Evolutionary conservation across 1,284 basidiomycete genomes (phyloP).

Genomic region (Coniferiporia weirii): DNA sequence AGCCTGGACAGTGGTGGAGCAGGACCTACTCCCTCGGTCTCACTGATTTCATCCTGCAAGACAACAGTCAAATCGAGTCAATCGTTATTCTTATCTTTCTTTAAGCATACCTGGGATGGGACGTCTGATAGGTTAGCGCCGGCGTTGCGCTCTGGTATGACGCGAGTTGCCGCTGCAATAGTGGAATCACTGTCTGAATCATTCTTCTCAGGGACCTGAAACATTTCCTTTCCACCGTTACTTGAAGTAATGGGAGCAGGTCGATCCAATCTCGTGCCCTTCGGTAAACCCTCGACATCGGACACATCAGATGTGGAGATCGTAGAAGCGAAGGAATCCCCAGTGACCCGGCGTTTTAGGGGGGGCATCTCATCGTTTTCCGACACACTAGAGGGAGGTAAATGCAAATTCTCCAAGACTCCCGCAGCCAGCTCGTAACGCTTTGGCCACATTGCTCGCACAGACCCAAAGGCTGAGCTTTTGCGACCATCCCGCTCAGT

Average conservation of each 20-base stretch:
- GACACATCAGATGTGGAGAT: constrained; percentile 54
- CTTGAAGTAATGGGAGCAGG: constrained; percentile 6
- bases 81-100: background rate
- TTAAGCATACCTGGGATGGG: constrained; percentile 25
- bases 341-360: constrained; percentile 41
- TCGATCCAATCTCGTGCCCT: background rate
- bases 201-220: constrained; percentile 30
- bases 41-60: constrained; percentile 1
- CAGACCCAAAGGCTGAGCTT: constrained; percentile 58
- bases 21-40: constrained; percentile 14
- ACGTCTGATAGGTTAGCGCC: constrained; percentile 18
- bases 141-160: constrained; percentile 27
- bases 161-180: constrained; percentile 65
- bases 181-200: constrained; percentile 85
- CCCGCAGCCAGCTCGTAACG: constrained; percentile 44
- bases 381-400: constrained; percentile 64
- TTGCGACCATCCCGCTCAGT: constrained; percentile 47
- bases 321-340: constrained; percentile 53
- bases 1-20: constrained; percentile 52
- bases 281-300: constrained; percentile 34
- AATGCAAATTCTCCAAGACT: constrained; percentile 47
- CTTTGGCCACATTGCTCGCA: constrained; percentile 65
- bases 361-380: constrained; percentile 65
- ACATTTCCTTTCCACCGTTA: constrained; percentile 16
- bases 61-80: constrained; percentile 8